Evolutionary conservation across 257 asterid genomes (phyloP).

Genomic region (Scutellaria baicalensis): DNA sequence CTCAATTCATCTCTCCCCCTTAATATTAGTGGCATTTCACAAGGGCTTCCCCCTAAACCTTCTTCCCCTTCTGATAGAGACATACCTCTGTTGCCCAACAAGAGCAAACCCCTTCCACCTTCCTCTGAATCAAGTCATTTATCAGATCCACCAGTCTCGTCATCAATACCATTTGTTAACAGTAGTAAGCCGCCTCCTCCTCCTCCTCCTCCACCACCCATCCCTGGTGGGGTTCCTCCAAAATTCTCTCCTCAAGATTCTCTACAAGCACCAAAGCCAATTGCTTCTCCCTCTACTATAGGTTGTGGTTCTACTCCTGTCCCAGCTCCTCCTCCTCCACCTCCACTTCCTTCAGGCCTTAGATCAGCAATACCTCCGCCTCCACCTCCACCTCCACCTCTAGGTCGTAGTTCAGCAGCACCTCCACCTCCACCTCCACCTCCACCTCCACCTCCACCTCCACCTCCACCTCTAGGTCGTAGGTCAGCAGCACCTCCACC

Average conservation of each 20-base stretch:
- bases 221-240: background rate
- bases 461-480: slow-evolving; percentile 21
- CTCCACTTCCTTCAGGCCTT: slow-evolving; percentile 13
- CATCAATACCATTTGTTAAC: slow-evolving; percentile 7
- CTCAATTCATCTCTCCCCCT: slow-evolving; percentile 13
- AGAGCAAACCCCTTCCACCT: slow-evolving; percentile 10
- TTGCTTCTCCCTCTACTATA: slow-evolving; percentile 23
- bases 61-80: slow-evolving; percentile 13
- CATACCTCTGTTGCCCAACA: slow-evolving; percentile 17
- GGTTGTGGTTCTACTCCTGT: background rate
- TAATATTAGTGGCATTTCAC: slow-evolving; percentile 1
- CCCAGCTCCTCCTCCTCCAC: slow-evolving; percentile 6
- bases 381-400: slow-evolving; percentile 17
- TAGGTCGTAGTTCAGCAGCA: background rate
- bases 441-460: slow-evolving; percentile 16
- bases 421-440: background rate
- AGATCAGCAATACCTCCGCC: slow-evolving; percentile 26
- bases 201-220: slow-evolving; percentile 30
- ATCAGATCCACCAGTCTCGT: slow-evolving; percentile 23
- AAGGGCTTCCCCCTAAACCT: slow-evolving; percentile 8
- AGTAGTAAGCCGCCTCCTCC: slow-evolving; percentile 3
- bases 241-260: slow-evolving; percentile 14
- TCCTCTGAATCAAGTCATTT: slow-evolving; percentile 15
- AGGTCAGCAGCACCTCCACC: slow-evolving; percentile 23
- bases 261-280: slow-evolving; percentile 13